These are phyloP conservation scores for Geotrichum siamense DNA, from an alignment of 1,139 yeast species.

Conservation along the genomic window DNA sequence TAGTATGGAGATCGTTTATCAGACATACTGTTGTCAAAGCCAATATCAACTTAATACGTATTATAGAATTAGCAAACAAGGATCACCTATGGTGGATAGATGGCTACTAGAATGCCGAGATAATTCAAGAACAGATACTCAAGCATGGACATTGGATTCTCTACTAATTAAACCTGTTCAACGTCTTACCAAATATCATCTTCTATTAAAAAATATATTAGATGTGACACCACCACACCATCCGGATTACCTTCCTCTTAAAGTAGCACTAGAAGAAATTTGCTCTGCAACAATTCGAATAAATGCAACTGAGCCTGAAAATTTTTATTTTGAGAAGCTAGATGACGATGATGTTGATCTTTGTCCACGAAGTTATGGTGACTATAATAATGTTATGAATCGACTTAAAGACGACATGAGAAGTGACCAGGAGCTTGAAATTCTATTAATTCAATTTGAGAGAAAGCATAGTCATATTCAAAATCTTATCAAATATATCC, in stretches of 20 bases:
- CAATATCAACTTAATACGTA: constrained; percentile 30
- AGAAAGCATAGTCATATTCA: constrained; percentile 20
- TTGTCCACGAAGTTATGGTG: constrained; percentile 1
- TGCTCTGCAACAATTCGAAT: constrained; percentile 29
- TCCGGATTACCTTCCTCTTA: constrained; percentile 30
- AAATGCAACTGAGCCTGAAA: constrained; percentile 21
- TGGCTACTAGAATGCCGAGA: constrained; percentile 33
- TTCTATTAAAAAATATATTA: constrained; percentile 31
- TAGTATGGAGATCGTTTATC: constrained; percentile 31
- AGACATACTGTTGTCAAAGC: constrained; percentile 31
- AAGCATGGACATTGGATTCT: constrained; percentile 39
- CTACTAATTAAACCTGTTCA: constrained; percentile 41
- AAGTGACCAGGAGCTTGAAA: constrained; percentile 25
- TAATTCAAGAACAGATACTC: constrained; percentile 29
- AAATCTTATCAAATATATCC: constrained; percentile 23
- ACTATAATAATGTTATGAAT: constrained; percentile 17
- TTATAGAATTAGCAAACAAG: constrained; percentile 24
- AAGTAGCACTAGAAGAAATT: constrained; percentile 27
- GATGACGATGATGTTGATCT: neutral
- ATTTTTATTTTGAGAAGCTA: constrained; percentile 6
- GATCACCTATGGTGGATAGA: constrained; percentile 28
- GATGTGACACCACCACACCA: constrained; percentile 29
- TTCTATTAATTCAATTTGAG: constrained; percentile 22
- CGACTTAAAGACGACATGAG: constrained; percentile 20
- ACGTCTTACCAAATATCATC: constrained; percentile 38